Conservation (phyloP, 192 early-diverging fungal species). For the Backusella westeae region DNA sequence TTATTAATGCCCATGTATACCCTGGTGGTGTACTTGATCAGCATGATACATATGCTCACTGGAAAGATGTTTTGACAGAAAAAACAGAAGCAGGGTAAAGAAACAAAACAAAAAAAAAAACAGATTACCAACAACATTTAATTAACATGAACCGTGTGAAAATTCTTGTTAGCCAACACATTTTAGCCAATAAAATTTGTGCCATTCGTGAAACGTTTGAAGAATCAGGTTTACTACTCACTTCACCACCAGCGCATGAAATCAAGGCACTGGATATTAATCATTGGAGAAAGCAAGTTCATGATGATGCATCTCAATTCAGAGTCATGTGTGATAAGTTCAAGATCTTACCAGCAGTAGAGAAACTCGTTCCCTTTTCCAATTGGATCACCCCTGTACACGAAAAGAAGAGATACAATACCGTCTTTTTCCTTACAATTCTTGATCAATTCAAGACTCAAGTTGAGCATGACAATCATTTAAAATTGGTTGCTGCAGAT, state of each 20-base stretch:
- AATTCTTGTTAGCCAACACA: not conserved
- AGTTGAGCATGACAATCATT: conserved; percentile 19
- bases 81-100: conserved; percentile 24
- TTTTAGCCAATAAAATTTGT: conserved; percentile 50
- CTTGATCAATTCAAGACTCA: conserved; percentile 37
- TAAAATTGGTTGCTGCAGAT: conserved; percentile 41
- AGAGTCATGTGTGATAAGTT: conserved; percentile 44
- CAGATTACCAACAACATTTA: not conserved
- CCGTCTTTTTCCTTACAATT: conserved; percentile 65
- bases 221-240: conserved; percentile 70
- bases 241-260: conserved; percentile 31
- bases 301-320: conserved; percentile 51
- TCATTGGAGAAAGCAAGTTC: conserved; percentile 49
- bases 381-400: conserved; percentile 65
- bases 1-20: conserved; percentile 51
- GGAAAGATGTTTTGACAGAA: conserved; percentile 18
- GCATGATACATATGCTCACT: conserved; percentile 22
- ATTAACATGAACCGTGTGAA: not conserved
- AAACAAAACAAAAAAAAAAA: not conserved
- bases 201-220: conserved; percentile 82
- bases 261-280: conserved; percentile 24
- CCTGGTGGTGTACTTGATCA: conserved; percentile 40
- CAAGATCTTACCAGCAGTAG: conserved; percentile 42
- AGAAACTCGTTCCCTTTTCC: conserved; percentile 54
- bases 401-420: conserved; percentile 59